Evolutionary conservation across 257 asterid species (phyloP), one percentile per base, ranked within the genome.

Genomic region (Sherardia arvensis): DNA sequence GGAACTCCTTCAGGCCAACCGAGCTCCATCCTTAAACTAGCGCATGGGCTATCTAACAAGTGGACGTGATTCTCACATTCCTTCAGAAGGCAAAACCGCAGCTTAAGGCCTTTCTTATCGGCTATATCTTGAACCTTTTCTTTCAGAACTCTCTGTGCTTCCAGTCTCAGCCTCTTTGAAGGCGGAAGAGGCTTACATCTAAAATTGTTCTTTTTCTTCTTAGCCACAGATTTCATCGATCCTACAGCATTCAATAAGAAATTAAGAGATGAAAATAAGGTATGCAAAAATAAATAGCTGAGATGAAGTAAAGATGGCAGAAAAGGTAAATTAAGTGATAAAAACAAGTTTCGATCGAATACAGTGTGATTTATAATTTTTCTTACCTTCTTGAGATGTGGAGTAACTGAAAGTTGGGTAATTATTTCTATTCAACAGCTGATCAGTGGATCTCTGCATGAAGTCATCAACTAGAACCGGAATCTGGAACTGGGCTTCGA

Each of bases 1-100:
- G 99, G 97, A 67, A 90, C 99, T 59, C 96, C 99, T 0, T 77
- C 78, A 10, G 96, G 99, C 99, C 97, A 93, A 62, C 97, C 99
- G 53, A 93, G 90, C 85, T 93, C 99, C 88, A 83, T 85, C 75
- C 95, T 81, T 64, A 77, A 73, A 69, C 69, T 78, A 33, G 97
- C 87, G 55, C 97, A 93, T 2, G 99, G 99, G 57, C 96, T 87
- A 59, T 93, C 99, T 15, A 81, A 78, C 14, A 88, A 79, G 48
- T 85, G 95, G 80, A 87, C 81, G 81, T 87, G 97, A 73, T 28
- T 81, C 82, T 87, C 99, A 75, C 99, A 93, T 62, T 90, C 99
- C 84, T 93, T 90, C 69, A 87, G 75, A 62, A 86, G 79, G 86
- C 99, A 93, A 70, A 93, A 93, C 68, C 96, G 87, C 86, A 93